These are phyloP conservation scores for Hibiscus mutabilis DNA, from an alignment of 345 rosid species.

Conservation along the genomic window DNA sequence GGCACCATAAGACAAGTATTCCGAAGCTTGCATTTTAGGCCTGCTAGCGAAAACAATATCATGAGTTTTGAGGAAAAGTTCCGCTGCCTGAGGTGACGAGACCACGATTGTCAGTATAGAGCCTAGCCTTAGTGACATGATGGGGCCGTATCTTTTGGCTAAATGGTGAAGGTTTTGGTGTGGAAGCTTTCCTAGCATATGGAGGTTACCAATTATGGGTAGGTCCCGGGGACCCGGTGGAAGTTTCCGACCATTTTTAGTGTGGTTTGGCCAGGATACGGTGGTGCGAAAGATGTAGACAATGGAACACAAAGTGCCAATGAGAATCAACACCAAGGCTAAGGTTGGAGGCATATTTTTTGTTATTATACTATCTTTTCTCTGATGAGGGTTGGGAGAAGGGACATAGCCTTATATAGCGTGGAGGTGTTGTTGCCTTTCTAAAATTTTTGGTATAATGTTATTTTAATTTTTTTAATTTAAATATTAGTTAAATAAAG, in stretches of 20 bases:
- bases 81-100: slow-evolving; percentile 35
- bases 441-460: too few species aligned
- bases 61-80: slow-evolving; percentile 34
- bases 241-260: neutral
- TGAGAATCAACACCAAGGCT: neutral
- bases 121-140: slow-evolving; percentile 32
- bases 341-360: neutral
- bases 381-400: too few species aligned
- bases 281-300: neutral
- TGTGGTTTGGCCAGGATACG: neutral
- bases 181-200: slow-evolving; percentile 25
- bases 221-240: slow-evolving; percentile 47
- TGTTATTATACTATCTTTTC: too few species aligned
- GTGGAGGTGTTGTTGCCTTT: too few species aligned
- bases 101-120: slow-evolving; percentile 24
- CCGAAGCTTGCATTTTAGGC: slow-evolving; percentile 17
- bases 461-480: too few species aligned
- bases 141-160: slow-evolving; percentile 32
- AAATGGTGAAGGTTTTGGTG: slow-evolving; percentile 26
- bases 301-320: neutral
- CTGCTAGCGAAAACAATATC: slow-evolving; percentile 33
- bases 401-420: too few species aligned
- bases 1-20: slow-evolving; percentile 16
- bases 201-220: slow-evolving; percentile 35
- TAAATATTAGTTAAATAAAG: too few species aligned